A percentile compares a stretch with the other conserved stretches of the same genome.
Evolutionary conservation across 495 filamentous ascomycete genomes (phyloP).

Genomic region (Aspergillus asperescens): DNA sequence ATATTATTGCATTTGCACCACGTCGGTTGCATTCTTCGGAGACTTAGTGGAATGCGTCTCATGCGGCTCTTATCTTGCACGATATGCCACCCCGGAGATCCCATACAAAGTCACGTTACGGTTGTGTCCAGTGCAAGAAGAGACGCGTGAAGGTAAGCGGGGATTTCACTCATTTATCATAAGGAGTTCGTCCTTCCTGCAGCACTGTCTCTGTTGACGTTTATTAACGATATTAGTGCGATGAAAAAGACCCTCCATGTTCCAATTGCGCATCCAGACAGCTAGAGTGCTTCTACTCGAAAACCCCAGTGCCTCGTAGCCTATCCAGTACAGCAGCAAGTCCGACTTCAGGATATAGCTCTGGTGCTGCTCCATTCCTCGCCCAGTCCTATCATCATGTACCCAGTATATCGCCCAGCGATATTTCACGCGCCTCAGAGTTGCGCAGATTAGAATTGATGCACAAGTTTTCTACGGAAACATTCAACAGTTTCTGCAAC

Average conservation of each 20-base stretch:
- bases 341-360: neutral
- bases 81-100: conserved; percentile 37
- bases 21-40: too few species aligned
- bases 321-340: conserved; percentile 8
- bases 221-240: conserved; percentile 29
- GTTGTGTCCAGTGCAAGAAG: conserved; percentile 55
- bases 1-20: too few species aligned
- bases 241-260: conserved; percentile 42
- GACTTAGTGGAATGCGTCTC: neutral
- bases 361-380: neutral
- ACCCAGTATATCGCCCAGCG: neutral
- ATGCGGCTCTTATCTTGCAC: neutral
- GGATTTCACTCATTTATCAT: neutral
- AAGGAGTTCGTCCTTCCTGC: too few species aligned
- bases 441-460: conserved; percentile 37
- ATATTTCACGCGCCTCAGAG: conserved; percentile 19
- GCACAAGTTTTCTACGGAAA: conserved; percentile 41
- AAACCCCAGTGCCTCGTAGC: conserved; percentile 19
- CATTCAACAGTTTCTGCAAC: conserved; percentile 32
- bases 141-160: conserved; percentile 49
- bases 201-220: conserved; percentile 7
- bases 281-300: conserved; percentile 36
- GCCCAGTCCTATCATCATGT: conserved; percentile 1
- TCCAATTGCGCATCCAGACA: conserved; percentile 40
- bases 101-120: conserved; percentile 54